A percentile compares a stretch with the other conserved stretches of the same genome.
phyloP scores from a whole-genome alignment of 345 rosid genomes.

The Eutrema japonicum region DNA sequence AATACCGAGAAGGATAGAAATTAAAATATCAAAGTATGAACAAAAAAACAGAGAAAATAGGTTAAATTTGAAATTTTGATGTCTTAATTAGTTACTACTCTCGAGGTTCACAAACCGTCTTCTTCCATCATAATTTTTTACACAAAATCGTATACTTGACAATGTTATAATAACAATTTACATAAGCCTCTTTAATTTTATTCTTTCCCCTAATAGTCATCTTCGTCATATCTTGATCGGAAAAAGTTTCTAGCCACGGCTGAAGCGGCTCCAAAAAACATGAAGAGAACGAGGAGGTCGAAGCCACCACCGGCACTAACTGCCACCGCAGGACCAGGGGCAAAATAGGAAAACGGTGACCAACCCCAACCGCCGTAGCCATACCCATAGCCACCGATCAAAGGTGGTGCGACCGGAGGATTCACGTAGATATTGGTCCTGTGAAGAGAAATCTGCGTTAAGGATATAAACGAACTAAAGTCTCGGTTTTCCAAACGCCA shows the following conservation, averaged over 20 bases:
- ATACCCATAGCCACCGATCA: constrained; percentile 93
- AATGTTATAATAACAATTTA: constrained; percentile 14
- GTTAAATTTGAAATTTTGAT: not conserved
- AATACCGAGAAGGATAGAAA: not conserved
- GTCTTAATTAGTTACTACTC: not conserved
- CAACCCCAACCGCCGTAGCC: constrained; percentile 98
- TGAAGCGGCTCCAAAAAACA: constrained; percentile 81
- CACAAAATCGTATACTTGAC: constrained; percentile 24
- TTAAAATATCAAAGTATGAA: not conserved
- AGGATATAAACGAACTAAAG: not conserved
- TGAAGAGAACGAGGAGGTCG: constrained; percentile 61
- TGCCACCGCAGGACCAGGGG: constrained; percentile 86
- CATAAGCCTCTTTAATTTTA: not conserved
- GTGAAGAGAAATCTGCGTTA: not conserved
- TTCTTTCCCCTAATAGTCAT: constrained; percentile 40
- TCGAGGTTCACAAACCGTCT: constrained; percentile 3
- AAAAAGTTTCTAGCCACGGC: constrained; percentile 69
- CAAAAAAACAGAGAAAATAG: not conserved
- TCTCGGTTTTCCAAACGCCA: not conserved
- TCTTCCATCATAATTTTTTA: not conserved
- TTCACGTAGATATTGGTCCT: constrained; percentile 94
- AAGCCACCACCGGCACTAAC: constrained; percentile 87
- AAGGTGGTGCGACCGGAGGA: constrained; percentile 85
- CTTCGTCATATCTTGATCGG: constrained; percentile 68
- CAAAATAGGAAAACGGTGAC: constrained; percentile 93